Evolutionary conservation across 371 early-diverging fungal genomes (phyloP), one percentile per base, ranked within the genome.

Genomic region (Polyrhizophydium stewartii): DNA sequence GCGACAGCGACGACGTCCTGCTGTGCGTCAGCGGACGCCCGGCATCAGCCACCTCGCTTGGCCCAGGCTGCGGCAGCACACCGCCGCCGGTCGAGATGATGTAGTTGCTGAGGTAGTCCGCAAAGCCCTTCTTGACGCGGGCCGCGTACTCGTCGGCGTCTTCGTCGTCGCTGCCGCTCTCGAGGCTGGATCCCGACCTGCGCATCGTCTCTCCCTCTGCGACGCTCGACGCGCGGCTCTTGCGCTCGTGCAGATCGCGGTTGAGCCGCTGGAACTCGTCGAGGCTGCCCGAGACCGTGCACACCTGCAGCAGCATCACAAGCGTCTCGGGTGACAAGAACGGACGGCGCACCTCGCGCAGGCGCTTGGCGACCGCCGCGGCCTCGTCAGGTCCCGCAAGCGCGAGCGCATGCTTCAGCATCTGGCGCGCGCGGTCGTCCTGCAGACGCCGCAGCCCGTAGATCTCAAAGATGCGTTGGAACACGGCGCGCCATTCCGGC

Each of bases 261-360:
- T 62, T 62, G 13, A 62, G 37, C 17, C 37, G 12, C 24, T 33
- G 16, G 46, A 62, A 62, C 56, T 62, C 62, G 55, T 56, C 49
- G 1, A 49, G 32, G 25, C 28, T 24, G 21, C 62, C 62, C 16
- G 62, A 45, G 10, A 45, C 21, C 0, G 62, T 62, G 46, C 62
- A 62, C 1, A 56, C 31, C 32, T 56, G 32, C 31, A 62, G 24
- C 3, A 62, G 57, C 19, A 46, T 33, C 19, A 62, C 28, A 56
- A 49, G 40, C 1, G 25, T 50, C 6, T 24, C 46, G 1, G 62
- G 56, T 22, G 46, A 53, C 30, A 62, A 46, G 32, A 56, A 32
- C 33, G 40, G 56, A 56, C 35, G 55, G 49, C 28, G 27, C 9
- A 43, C 2, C 43, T 12, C 12, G 21, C 43, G 13, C 2, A 12